Conservation (phyloP, 805 yeast genomes). For the Tetrapisispora phaffii region DNA sequence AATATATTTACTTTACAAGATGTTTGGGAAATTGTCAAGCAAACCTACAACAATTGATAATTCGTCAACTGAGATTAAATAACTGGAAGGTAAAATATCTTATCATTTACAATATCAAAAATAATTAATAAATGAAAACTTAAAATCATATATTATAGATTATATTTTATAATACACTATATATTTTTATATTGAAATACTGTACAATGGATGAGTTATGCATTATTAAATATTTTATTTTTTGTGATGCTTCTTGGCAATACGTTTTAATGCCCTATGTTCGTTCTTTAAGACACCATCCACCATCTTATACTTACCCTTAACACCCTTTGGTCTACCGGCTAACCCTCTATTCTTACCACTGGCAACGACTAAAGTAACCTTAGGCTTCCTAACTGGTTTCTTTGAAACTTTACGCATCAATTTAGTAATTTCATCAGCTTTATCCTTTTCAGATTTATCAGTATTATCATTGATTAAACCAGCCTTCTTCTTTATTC, state of each 20-base stretch:
- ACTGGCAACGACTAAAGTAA: conserved; percentile 77
- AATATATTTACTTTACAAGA: conserved; percentile 26
- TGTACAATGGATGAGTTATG: conserved; percentile 1
- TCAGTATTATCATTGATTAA: conserved; percentile 77
- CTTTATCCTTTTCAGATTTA: conserved; percentile 87
- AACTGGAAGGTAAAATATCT: neutral
- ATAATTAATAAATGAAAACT: neutral
- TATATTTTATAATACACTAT: neutral
- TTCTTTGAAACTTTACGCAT: conserved; percentile 74
- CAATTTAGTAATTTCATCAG: conserved; percentile 81
- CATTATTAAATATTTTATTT: conserved; percentile 25
- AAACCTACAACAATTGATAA: neutral
- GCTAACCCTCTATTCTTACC: conserved; percentile 78
- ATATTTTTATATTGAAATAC: neutral
- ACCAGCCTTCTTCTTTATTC: conserved; percentile 86
- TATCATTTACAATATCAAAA: neutral
- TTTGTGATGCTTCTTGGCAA: conserved; percentile 69
- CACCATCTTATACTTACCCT: conserved; percentile 98
- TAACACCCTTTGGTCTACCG: conserved; percentile 95
- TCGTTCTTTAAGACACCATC: conserved; percentile 98
- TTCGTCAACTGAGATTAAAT: neutral
- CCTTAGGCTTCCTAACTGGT: conserved; percentile 63
- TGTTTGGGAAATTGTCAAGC: neutral
- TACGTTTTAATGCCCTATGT: conserved; percentile 83
- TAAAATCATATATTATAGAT: neutral